Percentiles rank a stretch among this genome's conserved stretches.
Conservation (phyloP, 2,329 filamentous ascomycete genomes). For the Xylaria sp. region DNA sequence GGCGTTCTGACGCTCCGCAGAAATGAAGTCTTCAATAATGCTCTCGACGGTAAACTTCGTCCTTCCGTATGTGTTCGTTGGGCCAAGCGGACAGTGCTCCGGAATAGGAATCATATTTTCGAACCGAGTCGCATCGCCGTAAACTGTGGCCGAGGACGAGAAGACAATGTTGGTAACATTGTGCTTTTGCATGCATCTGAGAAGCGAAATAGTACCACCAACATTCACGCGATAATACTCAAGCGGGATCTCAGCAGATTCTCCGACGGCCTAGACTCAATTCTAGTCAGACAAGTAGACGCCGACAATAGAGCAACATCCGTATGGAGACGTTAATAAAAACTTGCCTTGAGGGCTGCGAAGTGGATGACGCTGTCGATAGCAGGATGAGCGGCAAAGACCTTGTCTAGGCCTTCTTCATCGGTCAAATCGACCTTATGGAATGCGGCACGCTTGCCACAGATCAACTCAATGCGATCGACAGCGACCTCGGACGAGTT, state of each 20-base stretch:
- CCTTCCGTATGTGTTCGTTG: conserved; percentile 97
- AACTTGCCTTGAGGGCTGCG: conserved; percentile 87
- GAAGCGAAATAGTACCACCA: conserved; percentile 86
- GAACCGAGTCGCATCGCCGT: conserved; percentile 96
- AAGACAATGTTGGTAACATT: conserved; percentile 98
- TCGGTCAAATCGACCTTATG: conserved; percentile 90
- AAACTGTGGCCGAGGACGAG: conserved; percentile 97
- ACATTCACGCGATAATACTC: conserved; percentile 99
- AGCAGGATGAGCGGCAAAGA: conserved; percentile 88
- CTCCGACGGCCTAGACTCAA: conserved; percentile 81
- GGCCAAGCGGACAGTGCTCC: conserved; percentile 93
- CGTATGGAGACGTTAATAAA: conserved; percentile 3
- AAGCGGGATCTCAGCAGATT: conserved; percentile 91
- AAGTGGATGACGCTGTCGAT: conserved; percentile 99
- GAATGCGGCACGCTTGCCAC: conserved; percentile 86
- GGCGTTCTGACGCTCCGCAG: conserved; percentile 84
- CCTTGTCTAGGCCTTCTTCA: conserved; percentile 82
- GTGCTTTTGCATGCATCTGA: conserved; percentile 87
- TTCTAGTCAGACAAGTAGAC: conserved; percentile 36
- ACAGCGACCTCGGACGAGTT: conserved; percentile 93
- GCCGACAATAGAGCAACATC: not conserved
- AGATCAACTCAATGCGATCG: conserved; percentile 94
- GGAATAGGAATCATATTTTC: conserved; percentile 99
- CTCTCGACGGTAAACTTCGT: conserved; percentile 94
- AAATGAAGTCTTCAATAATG: conserved; percentile 91